Base-by-base conservation (phyloP, 106 monocot species). In the Dendrobium huoshanense region DNA sequence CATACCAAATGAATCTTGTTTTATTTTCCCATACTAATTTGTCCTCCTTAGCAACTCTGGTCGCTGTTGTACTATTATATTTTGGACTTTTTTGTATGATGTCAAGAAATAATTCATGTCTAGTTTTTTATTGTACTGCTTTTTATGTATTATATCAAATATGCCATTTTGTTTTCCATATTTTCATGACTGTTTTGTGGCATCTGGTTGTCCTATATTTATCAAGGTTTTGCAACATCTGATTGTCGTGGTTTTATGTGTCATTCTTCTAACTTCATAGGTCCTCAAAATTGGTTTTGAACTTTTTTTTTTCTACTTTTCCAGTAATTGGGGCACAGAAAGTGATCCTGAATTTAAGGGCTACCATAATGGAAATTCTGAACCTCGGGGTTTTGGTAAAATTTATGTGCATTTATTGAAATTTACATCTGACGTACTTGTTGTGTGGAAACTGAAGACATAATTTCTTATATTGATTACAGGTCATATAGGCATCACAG, bases 241-340 rank as follows among this genome's bases (percentile, higher is more conserved):
- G 51, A 13, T 51, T 51, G 51, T 51, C 13, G 45, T 45, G 45
- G 9, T 45, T 51, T 51, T 15, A 2, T 51, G 13, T 51, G 51
- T 51, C 51, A 51, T 3, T 13, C 51, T 51, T 51, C 51, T 15
- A 0, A 47, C 7, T 51, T 59, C 15, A 56, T 78, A 10, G 13
- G 8, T 20, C 22, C 33, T 79, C 40, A 17, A 65, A 20, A 2
- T 77, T 43, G 1, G 9, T 70, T 33, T 70, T 70, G 4, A 11
- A 11, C 37, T 70, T 70, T 70, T 70, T 70, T 6, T 22, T 24
- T 82, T 51, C 47, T 17, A 33, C 81, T 10, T 41, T 64, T 18
- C 76, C 78, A 98, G 98, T 79, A 98, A 98, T 79, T 98, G 98
- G 98, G 98, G 98, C 27, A 92, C 98, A 41, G 98, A 98, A 87